phyloP scores from a whole-genome alignment of 2,329 filamentous ascomycete species.

The Botrytis squamosa region DNA sequence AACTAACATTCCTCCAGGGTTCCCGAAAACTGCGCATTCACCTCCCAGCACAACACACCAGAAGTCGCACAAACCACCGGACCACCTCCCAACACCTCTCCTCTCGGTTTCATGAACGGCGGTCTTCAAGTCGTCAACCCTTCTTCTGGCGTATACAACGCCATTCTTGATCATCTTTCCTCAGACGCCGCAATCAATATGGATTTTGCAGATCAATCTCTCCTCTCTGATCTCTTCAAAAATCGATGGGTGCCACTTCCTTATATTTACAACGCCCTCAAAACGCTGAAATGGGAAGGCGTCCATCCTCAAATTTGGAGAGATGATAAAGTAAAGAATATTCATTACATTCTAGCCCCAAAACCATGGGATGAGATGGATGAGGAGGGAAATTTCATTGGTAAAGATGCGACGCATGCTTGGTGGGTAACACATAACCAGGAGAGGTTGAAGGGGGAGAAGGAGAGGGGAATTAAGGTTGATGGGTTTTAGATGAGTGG shows the following conservation, averaged over 20 bases:
- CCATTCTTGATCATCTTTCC: conserved; percentile 53
- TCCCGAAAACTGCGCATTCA: conserved; percentile 58
- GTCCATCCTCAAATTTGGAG: conserved; percentile 58
- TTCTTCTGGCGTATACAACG: conserved; percentile 46
- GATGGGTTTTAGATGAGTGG: conserved; percentile 28
- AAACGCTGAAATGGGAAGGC: conserved; percentile 54
- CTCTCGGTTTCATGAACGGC: conserved; percentile 54
- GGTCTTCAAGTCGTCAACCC: conserved; percentile 59
- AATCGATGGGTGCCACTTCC: conserved; percentile 58
- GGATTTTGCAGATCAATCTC: conserved; percentile 59
- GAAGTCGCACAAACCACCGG: conserved; percentile 48
- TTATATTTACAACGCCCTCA: conserved; percentile 62
- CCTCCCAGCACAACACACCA: conserved; percentile 50
- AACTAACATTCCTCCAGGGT: conserved; percentile 40
- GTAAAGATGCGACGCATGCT: conserved; percentile 47
- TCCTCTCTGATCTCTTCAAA: conserved; percentile 55
- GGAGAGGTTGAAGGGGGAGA: conserved; percentile 39
- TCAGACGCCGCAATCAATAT: conserved; percentile 45
- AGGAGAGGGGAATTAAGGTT: conserved; percentile 38
- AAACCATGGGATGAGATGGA: conserved; percentile 61
- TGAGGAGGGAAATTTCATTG: conserved; percentile 44
- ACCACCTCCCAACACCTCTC: conserved; percentile 46
- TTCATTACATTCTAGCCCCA: conserved; percentile 60
- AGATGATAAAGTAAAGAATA: conserved; percentile 57
- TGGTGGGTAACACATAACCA: conserved; percentile 57